A percentile compares a stretch with the other conserved stretches of the same genome.
Evolutionary conservation across 2,329 filamentous ascomycete species (phyloP).

Genomic region (Teratosphaeria nubilosa): DNA sequence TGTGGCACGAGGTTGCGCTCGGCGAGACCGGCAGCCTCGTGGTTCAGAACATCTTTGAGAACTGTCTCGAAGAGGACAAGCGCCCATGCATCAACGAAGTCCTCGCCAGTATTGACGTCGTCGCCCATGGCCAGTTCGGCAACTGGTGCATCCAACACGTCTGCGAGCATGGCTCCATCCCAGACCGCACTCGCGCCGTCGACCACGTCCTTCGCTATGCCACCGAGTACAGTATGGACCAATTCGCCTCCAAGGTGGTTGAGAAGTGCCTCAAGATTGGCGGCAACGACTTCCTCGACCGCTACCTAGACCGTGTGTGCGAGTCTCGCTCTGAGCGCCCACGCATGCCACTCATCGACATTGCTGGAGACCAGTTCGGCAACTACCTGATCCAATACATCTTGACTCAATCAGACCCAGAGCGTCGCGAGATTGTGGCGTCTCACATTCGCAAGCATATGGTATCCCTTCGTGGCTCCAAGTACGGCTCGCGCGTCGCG

Average conservation of each 20-base stretch:
- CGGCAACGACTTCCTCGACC: constrained; percentile 76
- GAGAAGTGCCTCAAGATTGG: constrained; percentile 99
- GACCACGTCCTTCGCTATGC: constrained; percentile 92
- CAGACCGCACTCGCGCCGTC: constrained; percentile 84
- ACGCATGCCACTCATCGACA: constrained; percentile 93
- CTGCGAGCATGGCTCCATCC: constrained; percentile 86
- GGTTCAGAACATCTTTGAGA: constrained; percentile 99
- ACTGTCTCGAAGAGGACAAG: constrained; percentile 98
- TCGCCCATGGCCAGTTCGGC: constrained; percentile 94
- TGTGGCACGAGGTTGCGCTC: constrained; percentile 98
- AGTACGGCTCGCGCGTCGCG: constrained; percentile 94
- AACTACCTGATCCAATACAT: constrained; percentile 99
- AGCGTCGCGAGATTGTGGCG: constrained; percentile 88
- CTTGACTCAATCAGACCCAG: constrained; percentile 72
- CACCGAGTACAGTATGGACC: constrained; percentile 95
- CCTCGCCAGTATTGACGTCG: constrained; percentile 85
- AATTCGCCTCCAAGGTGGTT: constrained; percentile 97
- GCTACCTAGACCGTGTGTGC: constrained; percentile 88
- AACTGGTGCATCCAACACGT: constrained; percentile 99
- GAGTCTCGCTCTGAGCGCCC: constrained; percentile 83
- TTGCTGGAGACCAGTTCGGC: constrained; percentile 95
- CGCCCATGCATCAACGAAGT: constrained; percentile 97
- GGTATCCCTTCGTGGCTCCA: constrained; percentile 95
- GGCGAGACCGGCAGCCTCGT: constrained; percentile 96
- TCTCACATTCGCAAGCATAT: constrained; percentile 96